phyloP scores from a whole-genome alignment of 176 grass and related monocot species.

The Raddia distichophylla region DNA sequence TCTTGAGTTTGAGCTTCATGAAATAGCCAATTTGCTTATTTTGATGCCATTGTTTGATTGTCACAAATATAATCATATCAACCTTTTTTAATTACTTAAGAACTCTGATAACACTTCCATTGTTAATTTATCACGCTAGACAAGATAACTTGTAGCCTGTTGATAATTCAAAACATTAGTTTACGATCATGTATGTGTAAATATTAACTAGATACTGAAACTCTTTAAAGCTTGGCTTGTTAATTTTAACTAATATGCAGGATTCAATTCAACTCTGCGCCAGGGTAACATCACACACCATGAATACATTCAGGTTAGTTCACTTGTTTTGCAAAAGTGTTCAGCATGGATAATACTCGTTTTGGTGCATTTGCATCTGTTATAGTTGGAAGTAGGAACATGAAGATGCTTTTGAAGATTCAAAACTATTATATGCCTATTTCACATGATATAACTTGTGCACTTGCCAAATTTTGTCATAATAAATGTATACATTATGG shows the following conservation, averaged over 20 bases:
- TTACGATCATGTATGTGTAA: background rate
- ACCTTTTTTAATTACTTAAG: constrained; percentile 11
- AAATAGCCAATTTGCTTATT: background rate
- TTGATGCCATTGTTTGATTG: constrained; percentile 4
- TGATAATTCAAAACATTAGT: background rate
- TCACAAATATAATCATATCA: constrained; percentile 3
- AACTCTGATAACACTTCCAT: background rate
- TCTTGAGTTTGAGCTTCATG: background rate
- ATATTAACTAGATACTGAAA: background rate
- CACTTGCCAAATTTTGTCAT: background rate
- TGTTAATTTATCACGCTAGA: background rate
- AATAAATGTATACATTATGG: background rate
- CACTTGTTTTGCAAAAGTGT: background rate
- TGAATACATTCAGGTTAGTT: constrained; percentile 96
- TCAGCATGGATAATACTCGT: background rate
- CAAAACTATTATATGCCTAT: background rate
- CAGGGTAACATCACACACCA: constrained; percentile 98
- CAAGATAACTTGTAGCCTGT: background rate
- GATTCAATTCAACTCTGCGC: constrained; percentile 97
- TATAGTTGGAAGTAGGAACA: constrained; percentile 11
- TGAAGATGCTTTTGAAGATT: background rate
- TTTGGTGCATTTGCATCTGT: constrained; percentile 28
- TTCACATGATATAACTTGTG: background rate
- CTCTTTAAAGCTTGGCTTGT: constrained; percentile 31
- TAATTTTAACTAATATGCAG: constrained; percentile 54